A percentile compares a stretch with the other conserved stretches of the same genome.
These are phyloP conservation scores for Kwoniella europaea DNA, from an alignment of 768 basidiomycete genomes.

Conservation along the genomic window DNA sequence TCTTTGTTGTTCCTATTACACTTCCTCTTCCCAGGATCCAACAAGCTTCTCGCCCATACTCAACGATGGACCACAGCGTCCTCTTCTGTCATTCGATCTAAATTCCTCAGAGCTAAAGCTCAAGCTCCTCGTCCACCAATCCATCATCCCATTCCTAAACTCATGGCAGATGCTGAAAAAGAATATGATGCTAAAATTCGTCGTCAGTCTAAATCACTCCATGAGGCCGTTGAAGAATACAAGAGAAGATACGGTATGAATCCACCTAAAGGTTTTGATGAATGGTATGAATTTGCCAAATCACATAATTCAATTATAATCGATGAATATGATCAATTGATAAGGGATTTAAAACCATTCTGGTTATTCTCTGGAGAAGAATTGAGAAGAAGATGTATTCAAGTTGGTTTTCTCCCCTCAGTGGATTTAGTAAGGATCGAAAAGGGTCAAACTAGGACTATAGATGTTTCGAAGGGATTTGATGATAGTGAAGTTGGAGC, in stretches of 20 bases:
- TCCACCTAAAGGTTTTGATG: conserved; percentile 57
- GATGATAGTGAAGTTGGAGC: conserved; percentile 74
- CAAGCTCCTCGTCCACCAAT: conserved; percentile 49
- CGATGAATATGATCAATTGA: conserved; percentile 83
- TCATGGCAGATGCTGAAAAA: conserved; percentile 55
- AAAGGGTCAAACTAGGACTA: conserved; percentile 67
- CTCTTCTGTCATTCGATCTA: conserved; percentile 52
- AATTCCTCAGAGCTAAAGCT: conserved; percentile 48
- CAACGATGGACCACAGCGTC: conserved; percentile 55
- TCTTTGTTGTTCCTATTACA: conserved; percentile 44
- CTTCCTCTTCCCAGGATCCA: conserved; percentile 33
- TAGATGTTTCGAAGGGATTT: conserved; percentile 68
- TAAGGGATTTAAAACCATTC: conserved; percentile 81
- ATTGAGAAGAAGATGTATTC: conserved; percentile 65
- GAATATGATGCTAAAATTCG: conserved; percentile 51
- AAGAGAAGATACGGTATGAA: conserved; percentile 47
- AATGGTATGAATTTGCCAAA: conserved; percentile 70
- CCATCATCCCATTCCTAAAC: conserved; percentile 57
- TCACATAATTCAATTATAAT: conserved; percentile 75
- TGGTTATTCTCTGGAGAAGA: conserved; percentile 76
- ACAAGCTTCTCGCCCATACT: conserved; percentile 37
- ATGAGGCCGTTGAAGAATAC: conserved; percentile 56
- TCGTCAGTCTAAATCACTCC: conserved; percentile 52
- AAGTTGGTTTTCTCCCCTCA: conserved; percentile 79
- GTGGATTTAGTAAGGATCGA: conserved; percentile 84